Evolutionary conservation across 1,139 yeast genomes (phyloP), one percentile per base, ranked within the genome.

Genomic region (Saccharomycopsis hybrid): DNA sequence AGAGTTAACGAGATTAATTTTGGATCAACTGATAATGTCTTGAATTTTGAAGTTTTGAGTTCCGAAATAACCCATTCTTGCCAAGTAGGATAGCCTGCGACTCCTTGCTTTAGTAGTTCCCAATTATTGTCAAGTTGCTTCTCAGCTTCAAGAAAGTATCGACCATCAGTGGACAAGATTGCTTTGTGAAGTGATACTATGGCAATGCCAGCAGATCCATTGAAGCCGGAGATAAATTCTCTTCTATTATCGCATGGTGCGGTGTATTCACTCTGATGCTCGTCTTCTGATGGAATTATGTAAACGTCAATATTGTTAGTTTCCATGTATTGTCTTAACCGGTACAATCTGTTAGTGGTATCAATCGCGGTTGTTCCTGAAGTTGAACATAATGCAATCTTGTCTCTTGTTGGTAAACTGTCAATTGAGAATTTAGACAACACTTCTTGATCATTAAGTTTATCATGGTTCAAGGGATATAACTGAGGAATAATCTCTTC

Each of bases 141-240:
- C 33, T 78, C 69, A 2, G 98, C 98, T 68, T 92, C 98, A 56
- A 80, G 77, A 65, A 89, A 94, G 68, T 94, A 94, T 57, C 98
- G 76, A n/a, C 97, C 97, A 66, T 94, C 98, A 0, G 98, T 94
- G 7, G 95, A 82, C 58, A 94, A 73, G 2, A 85, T 85, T 32
- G 96, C 95, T 57, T 79, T 73, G 61, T 83, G 88, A 57, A 89
- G 70, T 1, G 97, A 83, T 42, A 92, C 73, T 42, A 94, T 76
- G 3, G 97, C 98, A 41, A 89, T 75, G 50, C 98, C 99, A 1
- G 97, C 96, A 52, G 95, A 83, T 4, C 99, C 99, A 53, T 85
- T 84, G 68, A 92, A 92, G 0, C 95, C 95, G 29, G 90, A 80
- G 45, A 92, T 85, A 59, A 85, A 90, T 49, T 82, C 80, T 59